These are phyloP conservation scores for Pontederia crassipes DNA, from an alignment of 176 grass and related monocot species.

Conservation along the genomic window DNA sequence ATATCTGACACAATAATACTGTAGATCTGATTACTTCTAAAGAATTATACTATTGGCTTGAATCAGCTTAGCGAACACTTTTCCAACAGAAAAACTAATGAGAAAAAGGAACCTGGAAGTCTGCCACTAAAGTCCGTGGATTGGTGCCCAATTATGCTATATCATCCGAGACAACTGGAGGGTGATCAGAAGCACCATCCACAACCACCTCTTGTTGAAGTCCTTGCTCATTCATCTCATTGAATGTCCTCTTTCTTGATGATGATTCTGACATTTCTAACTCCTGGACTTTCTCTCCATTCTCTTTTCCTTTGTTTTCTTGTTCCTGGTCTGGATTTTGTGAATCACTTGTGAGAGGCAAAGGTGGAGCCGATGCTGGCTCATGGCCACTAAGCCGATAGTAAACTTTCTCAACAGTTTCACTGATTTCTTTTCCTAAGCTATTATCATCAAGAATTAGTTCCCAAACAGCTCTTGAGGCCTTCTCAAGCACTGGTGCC, in stretches of 20 bases:
- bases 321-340: conserved; percentile 16
- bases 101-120: no score
- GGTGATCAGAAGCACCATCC: conserved; percentile 23
- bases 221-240: conserved; percentile 22
- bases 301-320: conserved; percentile 20
- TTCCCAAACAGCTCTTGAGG: conserved; percentile 85
- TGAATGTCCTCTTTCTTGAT: conserved; percentile 46
- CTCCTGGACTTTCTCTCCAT: conserved; percentile 31
- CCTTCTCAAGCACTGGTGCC: conserved; percentile 91
- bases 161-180: conserved; percentile 28
- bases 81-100: no score
- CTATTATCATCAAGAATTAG: conserved; percentile 59
- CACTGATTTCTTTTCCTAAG: conserved; percentile 75
- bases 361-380: conserved; percentile 23
- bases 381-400: conserved; percentile 42
- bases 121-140: background rate
- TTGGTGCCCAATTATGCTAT: background rate
- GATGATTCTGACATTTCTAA: conserved; percentile 18
- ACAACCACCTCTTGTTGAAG: conserved; percentile 9
- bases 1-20: no score
- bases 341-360: conserved; percentile 8
- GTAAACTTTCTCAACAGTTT: conserved; percentile 83
- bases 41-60: no score
- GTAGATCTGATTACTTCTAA: no score
- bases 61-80: no score